Percentiles rank a stretch among this genome's conserved stretches.
These are phyloP conservation scores for Colletotrichum incanum DNA, from an alignment of 2,329 filamentous ascomycete species.

Conservation along the genomic window DNA sequence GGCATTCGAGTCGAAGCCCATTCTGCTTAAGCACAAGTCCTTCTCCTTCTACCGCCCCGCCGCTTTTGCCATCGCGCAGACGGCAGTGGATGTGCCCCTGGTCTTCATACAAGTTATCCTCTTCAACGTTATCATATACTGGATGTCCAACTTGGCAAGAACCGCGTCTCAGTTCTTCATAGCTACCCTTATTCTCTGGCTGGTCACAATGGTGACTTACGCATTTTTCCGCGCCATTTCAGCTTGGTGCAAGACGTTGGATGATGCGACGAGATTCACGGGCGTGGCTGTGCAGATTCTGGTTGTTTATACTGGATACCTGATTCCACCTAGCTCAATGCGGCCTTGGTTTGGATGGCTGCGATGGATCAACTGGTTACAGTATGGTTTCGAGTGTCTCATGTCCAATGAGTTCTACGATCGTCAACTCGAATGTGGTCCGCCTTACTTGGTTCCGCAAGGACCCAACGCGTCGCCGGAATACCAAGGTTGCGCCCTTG, in stretches of 20 bases:
- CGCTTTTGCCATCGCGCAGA: slow-evolving; percentile 64
- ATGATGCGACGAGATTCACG: slow-evolving; percentile 56
- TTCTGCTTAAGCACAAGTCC: slow-evolving; percentile 79
- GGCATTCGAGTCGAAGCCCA: slow-evolving; percentile 74
- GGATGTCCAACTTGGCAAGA: slow-evolving; percentile 68
- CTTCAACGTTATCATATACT: slow-evolving; percentile 75
- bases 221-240: slow-evolving; percentile 67
- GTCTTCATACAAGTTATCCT: slow-evolving; percentile 71
- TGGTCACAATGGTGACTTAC: slow-evolving; percentile 69
- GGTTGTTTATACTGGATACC: slow-evolving; percentile 57
- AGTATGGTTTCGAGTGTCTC: slow-evolving; percentile 78
- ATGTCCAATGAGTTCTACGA: slow-evolving; percentile 75
- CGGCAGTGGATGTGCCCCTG: slow-evolving; percentile 64
- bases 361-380: slow-evolving; percentile 66
- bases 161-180: slow-evolving; percentile 76
- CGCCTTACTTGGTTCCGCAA: slow-evolving; percentile 69
- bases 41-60: slow-evolving; percentile 79
- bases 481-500: slow-evolving; percentile 74
- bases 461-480: slow-evolving; percentile 60
- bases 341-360: slow-evolving; percentile 68
- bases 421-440: slow-evolving; percentile 67
- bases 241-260: slow-evolving; percentile 63
- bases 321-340: slow-evolving; percentile 67
- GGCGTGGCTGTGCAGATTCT: slow-evolving; percentile 49
- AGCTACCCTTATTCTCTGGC: slow-evolving; percentile 68